These are phyloP conservation scores for Neoboletus magnificus DNA, from an alignment of 768 basidiomycete genomes.

Conservation along the genomic window DNA sequence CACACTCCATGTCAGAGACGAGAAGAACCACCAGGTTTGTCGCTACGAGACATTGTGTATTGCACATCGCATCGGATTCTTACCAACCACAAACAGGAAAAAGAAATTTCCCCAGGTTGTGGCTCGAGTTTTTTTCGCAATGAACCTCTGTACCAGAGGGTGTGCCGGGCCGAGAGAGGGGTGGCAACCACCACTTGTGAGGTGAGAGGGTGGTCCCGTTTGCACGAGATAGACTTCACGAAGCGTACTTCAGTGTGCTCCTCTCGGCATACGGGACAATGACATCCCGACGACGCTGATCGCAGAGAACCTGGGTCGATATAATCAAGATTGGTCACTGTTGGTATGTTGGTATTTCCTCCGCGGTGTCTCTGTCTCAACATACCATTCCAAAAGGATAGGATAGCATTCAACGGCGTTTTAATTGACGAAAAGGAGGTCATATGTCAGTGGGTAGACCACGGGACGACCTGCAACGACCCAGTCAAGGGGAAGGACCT, in stretches of 20 bases:
- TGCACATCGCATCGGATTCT: not conserved
- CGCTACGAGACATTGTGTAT: too few species aligned
- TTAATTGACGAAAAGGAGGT: not conserved
- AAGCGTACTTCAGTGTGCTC: not conserved
- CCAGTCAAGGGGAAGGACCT: not conserved
- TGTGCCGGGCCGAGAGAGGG: not conserved
- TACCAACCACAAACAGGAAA: not conserved
- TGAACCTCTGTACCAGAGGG: not conserved
- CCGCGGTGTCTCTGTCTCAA: not conserved
- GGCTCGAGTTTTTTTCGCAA: not conserved
- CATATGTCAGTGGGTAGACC: constrained; percentile 1
- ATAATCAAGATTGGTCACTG: not conserved
- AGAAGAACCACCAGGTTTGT: not conserved
- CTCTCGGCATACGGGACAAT: not conserved
- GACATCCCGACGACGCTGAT: too few species aligned
- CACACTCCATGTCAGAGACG: not conserved
- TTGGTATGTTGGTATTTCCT: not conserved
- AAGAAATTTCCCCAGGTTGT: not conserved
- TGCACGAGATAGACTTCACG: not conserved
- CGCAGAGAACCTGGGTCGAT: not conserved
- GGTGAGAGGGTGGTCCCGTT: not conserved
- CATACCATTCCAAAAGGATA: not conserved
- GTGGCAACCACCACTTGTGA: not conserved
- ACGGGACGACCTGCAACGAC: not conserved
- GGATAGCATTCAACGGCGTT: not conserved